These are phyloP conservation scores for Microstegium vimineum DNA, from an alignment of 176 grass and related monocot species.

Conservation along the genomic window DNA sequence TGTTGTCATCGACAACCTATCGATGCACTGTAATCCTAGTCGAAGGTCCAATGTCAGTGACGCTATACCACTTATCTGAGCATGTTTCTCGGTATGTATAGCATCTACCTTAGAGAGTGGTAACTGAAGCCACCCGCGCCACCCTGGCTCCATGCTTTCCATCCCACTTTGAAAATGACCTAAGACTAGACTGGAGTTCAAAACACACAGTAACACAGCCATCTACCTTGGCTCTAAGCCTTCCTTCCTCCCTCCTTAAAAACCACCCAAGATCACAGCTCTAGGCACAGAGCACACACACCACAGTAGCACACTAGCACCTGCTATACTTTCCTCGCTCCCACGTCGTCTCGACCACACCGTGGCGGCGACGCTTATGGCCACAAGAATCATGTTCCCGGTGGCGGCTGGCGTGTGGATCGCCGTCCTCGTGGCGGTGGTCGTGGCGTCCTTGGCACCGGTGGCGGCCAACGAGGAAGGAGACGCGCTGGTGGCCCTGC, in stretches of 20 bases:
- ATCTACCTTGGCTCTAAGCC: background rate
- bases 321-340: background rate
- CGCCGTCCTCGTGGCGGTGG: background rate
- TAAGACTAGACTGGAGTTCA: background rate
- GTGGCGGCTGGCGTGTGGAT: background rate
- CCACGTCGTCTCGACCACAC: background rate
- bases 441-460: background rate
- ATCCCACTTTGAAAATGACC: background rate
- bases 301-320: background rate
- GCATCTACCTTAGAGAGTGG: background rate
- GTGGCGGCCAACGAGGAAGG: constrained; percentile 34
- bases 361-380: constrained; percentile 23
- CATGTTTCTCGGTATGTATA: background rate
- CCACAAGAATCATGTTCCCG: constrained; percentile 3
- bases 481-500: constrained; percentile 36
- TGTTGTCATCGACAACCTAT: background rate
- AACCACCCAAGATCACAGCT: background rate
- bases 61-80: accelerated
- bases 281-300: background rate
- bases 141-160: background rate
- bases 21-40: accelerated
- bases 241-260: background rate
- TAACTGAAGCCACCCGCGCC: background rate
- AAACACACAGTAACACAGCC: background rate
- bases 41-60: background rate